Evolutionary conservation across 768 basidiomycete species (phyloP).

Genomic region (Leccinum truebloodii): DNA sequence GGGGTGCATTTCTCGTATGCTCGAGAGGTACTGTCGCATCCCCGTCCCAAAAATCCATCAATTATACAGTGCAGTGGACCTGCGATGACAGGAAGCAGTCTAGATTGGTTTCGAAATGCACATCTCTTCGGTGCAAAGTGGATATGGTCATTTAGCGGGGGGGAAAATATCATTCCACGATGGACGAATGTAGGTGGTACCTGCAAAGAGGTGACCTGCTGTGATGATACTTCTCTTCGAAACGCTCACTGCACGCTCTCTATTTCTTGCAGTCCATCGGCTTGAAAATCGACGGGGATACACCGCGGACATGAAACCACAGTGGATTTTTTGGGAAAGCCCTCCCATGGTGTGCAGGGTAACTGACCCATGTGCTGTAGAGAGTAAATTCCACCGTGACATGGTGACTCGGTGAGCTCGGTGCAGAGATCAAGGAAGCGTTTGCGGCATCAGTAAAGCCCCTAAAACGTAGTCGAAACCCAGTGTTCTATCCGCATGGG

Average conservation of each 20-base stretch:
- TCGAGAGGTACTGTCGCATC: neutral
- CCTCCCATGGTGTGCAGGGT: neutral
- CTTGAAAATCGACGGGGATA: constrained; percentile 6
- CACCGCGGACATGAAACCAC: constrained; percentile 21
- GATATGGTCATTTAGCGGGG: constrained; percentile 15
- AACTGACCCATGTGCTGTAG: neutral
- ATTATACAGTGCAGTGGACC: neutral
- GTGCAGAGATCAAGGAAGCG: neutral
- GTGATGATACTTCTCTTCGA: neutral
- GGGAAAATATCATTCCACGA: constrained; percentile 16
- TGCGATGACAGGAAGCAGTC: constrained; percentile 13
- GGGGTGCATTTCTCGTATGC: neutral
- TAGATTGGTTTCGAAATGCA: constrained; percentile 15
- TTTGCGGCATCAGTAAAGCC: neutral
- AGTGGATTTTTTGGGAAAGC: constrained; percentile 1
- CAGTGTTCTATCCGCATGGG: constrained; percentile 27
- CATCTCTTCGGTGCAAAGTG: constrained; percentile 9
- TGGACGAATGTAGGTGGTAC: constrained; percentile 16
- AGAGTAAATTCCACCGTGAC: constrained; percentile 37
- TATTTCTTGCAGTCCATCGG: constrained; percentile 11
- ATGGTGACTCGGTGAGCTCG: neutral
- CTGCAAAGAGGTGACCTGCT: constrained; percentile 13
- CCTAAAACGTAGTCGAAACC: constrained; percentile 4
- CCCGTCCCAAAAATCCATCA: neutral
- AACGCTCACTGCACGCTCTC: neutral